Base-by-base conservation (phyloP, 2,329 filamentous ascomycete species). In the Tetracladium maxilliforme region DNA sequence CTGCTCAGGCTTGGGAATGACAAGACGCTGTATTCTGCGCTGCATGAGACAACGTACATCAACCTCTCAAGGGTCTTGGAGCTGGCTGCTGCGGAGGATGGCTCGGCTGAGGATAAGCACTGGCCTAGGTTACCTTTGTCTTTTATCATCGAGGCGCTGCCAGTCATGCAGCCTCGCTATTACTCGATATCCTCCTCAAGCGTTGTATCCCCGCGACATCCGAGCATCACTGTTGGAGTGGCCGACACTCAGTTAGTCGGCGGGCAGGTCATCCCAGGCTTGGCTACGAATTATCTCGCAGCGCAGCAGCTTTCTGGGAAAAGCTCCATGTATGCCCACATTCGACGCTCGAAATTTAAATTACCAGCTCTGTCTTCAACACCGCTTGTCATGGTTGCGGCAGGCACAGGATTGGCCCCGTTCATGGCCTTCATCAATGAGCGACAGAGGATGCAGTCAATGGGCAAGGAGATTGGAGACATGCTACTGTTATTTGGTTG, bases 181-280 rank as follows among this genome's bases (percentile, higher is more conserved):
- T 74, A 74, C 42, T 68, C 62, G 6, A 72, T 73, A 30, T 72
- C 67, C 0, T 70, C 64, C 1, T 70, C 66, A 6, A 53, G 50
- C 10, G 46, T 54, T 14, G 44, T 52, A 22, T 1, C 60, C 52
- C 3, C 50, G 57, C 8, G 48, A 39, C 33, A 50, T 56, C 35
- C 52, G 49, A 4, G 49, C 14, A 43, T 58, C 21, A 58, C 52
- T 4, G 52, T 48, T 20, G 32, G 52, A 5, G 31, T 31, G 21
- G 31, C 36, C 23, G 36, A 11, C 18, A 26, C 10, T 27, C 26
- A 10, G 4, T n/a, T n/a, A n/a, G n/a, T n/a, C n/a, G n/a, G n/a
- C n/a, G n/a, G n/a, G n/a, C 15, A 33, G 23, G 38, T 23, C 2
- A 45, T 53, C 23, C 43, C 40, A 8, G 52, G 52, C 13, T 31